Base-by-base conservation (phyloP, 2,329 filamentous ascomycete genomes). In the Colletotrichum godetiae region DNA sequence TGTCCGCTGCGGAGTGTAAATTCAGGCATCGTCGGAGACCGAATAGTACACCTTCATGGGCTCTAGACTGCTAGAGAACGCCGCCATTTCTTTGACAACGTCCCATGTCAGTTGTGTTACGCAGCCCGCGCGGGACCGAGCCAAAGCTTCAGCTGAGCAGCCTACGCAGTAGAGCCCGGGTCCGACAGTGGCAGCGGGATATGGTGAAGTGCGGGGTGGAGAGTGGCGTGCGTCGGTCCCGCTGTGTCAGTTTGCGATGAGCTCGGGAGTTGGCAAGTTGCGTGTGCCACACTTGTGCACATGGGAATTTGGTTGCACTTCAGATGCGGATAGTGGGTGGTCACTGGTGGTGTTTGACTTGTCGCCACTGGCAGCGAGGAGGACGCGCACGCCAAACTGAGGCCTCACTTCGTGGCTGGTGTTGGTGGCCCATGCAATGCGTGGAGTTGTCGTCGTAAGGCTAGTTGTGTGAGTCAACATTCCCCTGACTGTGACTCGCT, bases 321-420 rank as follows among this genome's bases (percentile, higher is more conserved):
- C 37, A 19, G 15, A 42, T 49, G 42, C 22, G 24, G 24, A 42
- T 27, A 5, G 59, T 42, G 4, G 11, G 42, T 53, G 42, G 27
- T 49, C 19, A 53, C n/a, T 27, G 57, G 58, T 59, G 42, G 65
- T 68, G 67, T 55, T 22, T 42, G 37, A 42, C 19, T 42, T 57
- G 37, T 70, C 60, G 70, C 67, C 70, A 73, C 70, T 37, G 53
- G 59, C 22, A 42, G 29, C 33, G 59, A 35, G 19, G 57, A 52
- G 70, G 59, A 60, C 67, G 60, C 70, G 70, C 67, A 73, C 60
- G 60, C 70, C 66, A 68, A 19, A 35, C 27, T 42, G 59, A 73
- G 67, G 66, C 60, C 70, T 65, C 60, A 60, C 11, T 33, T 31
- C 33, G 22, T 6, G 8, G 35, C 13, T 46, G 31, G 66, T 64